Conservation (phyloP, 495 filamentous ascomycete species). For the Hypoxylon perforatum region DNA sequence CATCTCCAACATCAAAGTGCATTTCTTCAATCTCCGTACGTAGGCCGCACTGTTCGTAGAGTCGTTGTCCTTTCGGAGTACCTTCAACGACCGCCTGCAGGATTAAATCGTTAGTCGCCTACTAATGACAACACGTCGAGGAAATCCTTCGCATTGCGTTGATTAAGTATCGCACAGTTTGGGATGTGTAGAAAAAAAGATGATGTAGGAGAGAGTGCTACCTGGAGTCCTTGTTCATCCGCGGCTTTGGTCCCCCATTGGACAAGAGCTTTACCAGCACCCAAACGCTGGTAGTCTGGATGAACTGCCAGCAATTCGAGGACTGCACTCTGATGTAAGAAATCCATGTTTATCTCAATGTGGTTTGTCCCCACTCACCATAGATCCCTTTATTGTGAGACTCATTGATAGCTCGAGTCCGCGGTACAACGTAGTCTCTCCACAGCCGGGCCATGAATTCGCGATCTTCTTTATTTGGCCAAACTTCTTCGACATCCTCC, state of each 20-base stretch:
- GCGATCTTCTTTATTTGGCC: conserved; percentile 35
- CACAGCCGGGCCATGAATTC: conserved; percentile 38
- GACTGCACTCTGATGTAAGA: conserved; percentile 26
- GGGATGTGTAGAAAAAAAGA: background rate
- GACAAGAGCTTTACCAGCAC: conserved; percentile 62
- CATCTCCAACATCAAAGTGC: conserved; percentile 29
- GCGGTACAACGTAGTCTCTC: conserved; percentile 37
- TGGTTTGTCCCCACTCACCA: conserved; percentile 16
- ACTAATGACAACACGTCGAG: background rate
- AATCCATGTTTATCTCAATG: conserved; percentile 42
- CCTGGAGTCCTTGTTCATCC: conserved; percentile 45
- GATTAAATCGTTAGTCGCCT: background rate
- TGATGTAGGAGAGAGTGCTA: conserved; percentile 1
- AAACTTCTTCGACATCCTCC: conserved; percentile 37
- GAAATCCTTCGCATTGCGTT: background rate
- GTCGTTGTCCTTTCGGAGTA: conserved; percentile 31
- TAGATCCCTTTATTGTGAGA: conserved; percentile 27
- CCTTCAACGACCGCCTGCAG: conserved; percentile 39
- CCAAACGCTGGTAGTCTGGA: conserved; percentile 58
- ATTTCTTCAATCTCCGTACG: conserved; percentile 36
- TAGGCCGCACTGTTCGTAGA: conserved; percentile 43
- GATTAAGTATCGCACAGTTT: background rate
- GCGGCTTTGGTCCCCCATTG: conserved; percentile 61
- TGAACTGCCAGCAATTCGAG: conserved; percentile 63
- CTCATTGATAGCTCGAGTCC: conserved; percentile 24